These are phyloP conservation scores for Ganoderma leucocontextum DNA, from an alignment of 1,284 basidiomycete genomes.

Conservation along the genomic window DNA sequence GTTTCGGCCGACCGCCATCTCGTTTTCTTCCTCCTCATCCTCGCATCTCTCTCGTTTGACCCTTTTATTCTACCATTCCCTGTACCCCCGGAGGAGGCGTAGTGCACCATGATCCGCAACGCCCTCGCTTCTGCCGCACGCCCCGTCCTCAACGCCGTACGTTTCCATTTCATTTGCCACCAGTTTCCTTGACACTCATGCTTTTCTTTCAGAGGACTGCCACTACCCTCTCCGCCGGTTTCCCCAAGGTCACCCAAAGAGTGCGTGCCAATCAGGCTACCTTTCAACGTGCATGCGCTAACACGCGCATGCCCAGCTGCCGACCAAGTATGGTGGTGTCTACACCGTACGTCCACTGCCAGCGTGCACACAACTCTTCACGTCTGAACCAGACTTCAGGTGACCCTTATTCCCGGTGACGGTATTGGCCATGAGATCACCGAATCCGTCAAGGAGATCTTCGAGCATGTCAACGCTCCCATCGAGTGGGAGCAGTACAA, in stretches of 20 bases:
- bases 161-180: slow-evolving; percentile 32
- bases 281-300: slow-evolving; percentile 44
- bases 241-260: slow-evolving; percentile 77
- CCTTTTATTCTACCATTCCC: slow-evolving; percentile 37
- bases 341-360: slow-evolving; percentile 71
- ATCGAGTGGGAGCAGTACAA: slow-evolving; percentile 99
- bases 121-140: slow-evolving; percentile 65
- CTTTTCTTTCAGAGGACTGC: slow-evolving; percentile 62
- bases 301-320: slow-evolving; percentile 58
- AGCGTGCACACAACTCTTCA: slow-evolving; percentile 32
- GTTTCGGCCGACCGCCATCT: slow-evolving; percentile 39
- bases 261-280: slow-evolving; percentile 51
- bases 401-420: slow-evolving; percentile 95
- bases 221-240: slow-evolving; percentile 84
- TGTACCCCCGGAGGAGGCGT: slow-evolving; percentile 32
- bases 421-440: slow-evolving; percentile 98
- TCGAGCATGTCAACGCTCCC: slow-evolving; percentile 96
- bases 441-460: slow-evolving; percentile 99
- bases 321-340: slow-evolving; percentile 95
- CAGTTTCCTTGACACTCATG: slow-evolving; percentile 18
- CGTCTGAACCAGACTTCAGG: slow-evolving; percentile 52
- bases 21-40: slow-evolving; percentile 35
- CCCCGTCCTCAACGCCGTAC: slow-evolving; percentile 62
- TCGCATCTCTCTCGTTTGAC: slow-evolving; percentile 32
- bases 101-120: slow-evolving; percentile 71